Evolutionary conservation across 495 filamentous ascomycete species (phyloP), one percentile per base, ranked within the genome.

Genomic region (Chaetomium tenue): DNA sequence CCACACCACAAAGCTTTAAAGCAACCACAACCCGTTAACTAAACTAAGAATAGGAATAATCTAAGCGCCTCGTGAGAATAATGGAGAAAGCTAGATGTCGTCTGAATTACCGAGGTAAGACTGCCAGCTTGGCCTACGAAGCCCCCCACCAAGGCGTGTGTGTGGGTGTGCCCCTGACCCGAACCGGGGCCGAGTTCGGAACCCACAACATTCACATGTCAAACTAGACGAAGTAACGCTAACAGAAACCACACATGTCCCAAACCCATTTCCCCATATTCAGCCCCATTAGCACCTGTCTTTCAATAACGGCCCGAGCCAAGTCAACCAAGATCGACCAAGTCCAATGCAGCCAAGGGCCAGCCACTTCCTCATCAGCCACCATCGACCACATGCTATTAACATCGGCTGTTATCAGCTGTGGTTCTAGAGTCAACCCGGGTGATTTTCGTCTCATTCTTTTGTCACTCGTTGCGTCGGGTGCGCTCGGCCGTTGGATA

Each of bases 181-280:
- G 55, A 58, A 44, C 37, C 9, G 16, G 37, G 18, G 55, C 55
- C 55, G 55, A 58, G 25, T 58, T 58, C 55, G 55, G 55, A 42
- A 58, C 42, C 55, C 33, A 3, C 33, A 5, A 37, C 1, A 11
- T 44, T 58, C 55, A 58, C 55, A 44, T 58, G 55, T 44, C 9
- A 44, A 18, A 18, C 40, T 44, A 37, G 6, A 7, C 40, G 5
- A 58, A 33, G 15, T 9, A 37, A 12, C 16, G 2, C 37, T 5
- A 44, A 20, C 55, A 37, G 33, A 37, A 37, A 37, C 55, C 37
- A 58, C 55, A 44, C 37, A 37, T 37, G 33, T 8, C 33, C 9
- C 9, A 8, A 53, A 58, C 55, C 2, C 18, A 25, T 22, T 58
- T 44, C 37, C 18, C 20, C 7, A 44, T 37, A 26, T 18, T 2